Percentiles rank a stretch among this genome's conserved stretches.
Conservation (phyloP, 2,329 filamentous ascomycete species). For the Tolypocladium guangdongense region DNA sequence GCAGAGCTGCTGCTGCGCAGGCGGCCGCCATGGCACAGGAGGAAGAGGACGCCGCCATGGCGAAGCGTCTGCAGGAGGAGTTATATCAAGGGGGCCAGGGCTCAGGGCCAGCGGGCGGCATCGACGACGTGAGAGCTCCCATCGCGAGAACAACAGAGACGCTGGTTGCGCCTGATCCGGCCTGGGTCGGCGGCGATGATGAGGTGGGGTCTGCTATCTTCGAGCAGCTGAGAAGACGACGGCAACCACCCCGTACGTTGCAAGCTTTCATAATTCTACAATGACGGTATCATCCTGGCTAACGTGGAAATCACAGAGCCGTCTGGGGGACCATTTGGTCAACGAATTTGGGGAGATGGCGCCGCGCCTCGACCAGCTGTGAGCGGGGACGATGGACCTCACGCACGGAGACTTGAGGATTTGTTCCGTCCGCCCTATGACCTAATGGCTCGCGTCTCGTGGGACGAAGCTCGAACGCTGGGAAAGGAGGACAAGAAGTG, state of each 20-base stretch:
- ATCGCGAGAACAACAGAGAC: conserved; percentile 89
- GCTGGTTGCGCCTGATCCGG: conserved; percentile 57
- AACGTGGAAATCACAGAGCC: conserved; percentile 4
- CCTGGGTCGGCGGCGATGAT: conserved; percentile 30
- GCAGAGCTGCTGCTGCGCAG: conserved; percentile 28
- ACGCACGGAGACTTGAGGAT: conserved; percentile 73
- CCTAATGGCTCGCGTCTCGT: conserved; percentile 68
- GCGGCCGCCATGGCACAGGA: conserved; percentile 42
- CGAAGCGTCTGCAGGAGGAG: conserved; percentile 82
- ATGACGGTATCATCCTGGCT: background rate
- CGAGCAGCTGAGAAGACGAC: conserved; percentile 48
- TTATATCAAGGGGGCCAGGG: conserved; percentile 53
- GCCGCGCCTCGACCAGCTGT: conserved; percentile 10
- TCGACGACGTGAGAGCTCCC: conserved; percentile 69
- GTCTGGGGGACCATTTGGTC: conserved; percentile 24
- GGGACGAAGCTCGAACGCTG: conserved; percentile 73
- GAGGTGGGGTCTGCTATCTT: conserved; percentile 51
- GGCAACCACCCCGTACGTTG: conserved; percentile 20
- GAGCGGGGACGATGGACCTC: conserved; percentile 40
- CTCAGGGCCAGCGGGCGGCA: conserved; percentile 23
- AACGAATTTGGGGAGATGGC: conserved; percentile 25
- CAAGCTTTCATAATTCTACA: background rate
- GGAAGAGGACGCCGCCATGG: conserved; percentile 91
- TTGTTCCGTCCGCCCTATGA: conserved; percentile 90
- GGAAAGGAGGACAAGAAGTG: conserved; percentile 87